Conservation (phyloP, 1,139 yeast genomes). For the Saccharomyces hybrid region DNA sequence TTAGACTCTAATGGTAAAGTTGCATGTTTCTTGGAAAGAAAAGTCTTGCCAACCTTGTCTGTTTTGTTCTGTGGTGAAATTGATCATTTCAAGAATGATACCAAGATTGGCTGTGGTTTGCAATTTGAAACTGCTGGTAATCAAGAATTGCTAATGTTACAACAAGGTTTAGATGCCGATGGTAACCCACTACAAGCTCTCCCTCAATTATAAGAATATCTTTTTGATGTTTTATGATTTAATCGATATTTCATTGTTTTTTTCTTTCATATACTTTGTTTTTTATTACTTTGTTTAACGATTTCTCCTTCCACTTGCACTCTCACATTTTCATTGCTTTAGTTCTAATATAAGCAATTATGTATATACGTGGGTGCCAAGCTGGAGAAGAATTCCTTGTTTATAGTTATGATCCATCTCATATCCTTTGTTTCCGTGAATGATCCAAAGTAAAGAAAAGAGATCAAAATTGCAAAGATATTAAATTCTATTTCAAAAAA, state of each 20-base stretch:
- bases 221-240: background rate
- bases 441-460: background rate
- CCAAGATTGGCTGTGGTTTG: constrained; percentile 86
- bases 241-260: background rate
- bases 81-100: constrained; percentile 79
- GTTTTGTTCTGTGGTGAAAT: constrained; percentile 89
- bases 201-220: constrained; percentile 12
- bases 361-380: background rate
- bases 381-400: background rate
- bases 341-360: background rate
- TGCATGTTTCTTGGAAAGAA: constrained; percentile 83
- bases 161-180: constrained; percentile 77
- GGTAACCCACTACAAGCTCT: constrained; percentile 71
- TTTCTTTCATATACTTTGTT: background rate
- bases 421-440: background rate
- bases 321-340: background rate
- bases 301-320: background rate
- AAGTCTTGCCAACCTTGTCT: constrained; percentile 86
- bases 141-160: constrained; percentile 70
- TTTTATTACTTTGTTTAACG: background rate
- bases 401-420: background rate
- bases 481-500: background rate
- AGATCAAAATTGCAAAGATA: background rate
- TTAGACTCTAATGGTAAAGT: constrained; percentile 89
- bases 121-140: constrained; percentile 94